Conservation (phyloP, 306 rosid species). For the Vigna angularis region DNA sequence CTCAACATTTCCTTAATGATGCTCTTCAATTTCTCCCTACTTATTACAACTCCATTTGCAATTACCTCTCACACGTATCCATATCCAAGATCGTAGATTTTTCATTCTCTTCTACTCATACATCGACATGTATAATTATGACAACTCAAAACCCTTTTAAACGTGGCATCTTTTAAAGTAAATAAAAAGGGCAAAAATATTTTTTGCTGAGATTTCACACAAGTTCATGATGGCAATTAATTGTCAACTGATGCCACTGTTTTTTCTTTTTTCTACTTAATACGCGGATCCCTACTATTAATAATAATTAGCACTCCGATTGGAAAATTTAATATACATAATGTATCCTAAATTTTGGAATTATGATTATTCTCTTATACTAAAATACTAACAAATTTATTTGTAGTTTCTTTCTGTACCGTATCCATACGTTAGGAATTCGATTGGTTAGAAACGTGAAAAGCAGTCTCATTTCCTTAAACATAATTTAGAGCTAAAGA, state of each 20-base stretch:
- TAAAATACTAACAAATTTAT: no score
- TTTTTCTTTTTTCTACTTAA: no score
- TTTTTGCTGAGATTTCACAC: neutral
- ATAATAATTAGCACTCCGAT: no score
- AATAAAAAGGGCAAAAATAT: neutral
- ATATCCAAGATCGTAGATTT: constrained; percentile 1
- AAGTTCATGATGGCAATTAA: neutral
- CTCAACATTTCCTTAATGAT: constrained; percentile 47
- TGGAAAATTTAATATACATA: neutral
- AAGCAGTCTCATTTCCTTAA: no score
- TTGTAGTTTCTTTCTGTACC: no score
- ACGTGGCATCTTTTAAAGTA: constrained; percentile 36
- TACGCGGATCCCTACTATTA: no score
- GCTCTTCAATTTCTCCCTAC: constrained; percentile 36
- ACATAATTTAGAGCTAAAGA: no score
- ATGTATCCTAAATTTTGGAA: neutral
- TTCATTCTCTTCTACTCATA: constrained; percentile 15
- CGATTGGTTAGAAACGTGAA: no score
- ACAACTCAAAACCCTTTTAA: constrained; percentile 16
- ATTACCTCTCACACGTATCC: constrained; percentile 22
- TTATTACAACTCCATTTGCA: constrained; percentile 6
- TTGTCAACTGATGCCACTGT: no score
- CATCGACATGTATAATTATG: constrained; percentile 35
- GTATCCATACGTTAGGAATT: no score
- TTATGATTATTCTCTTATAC: no score